phyloP scores from a whole-genome alignment of 257 asterid species.

The Hygrophila difformis region DNA sequence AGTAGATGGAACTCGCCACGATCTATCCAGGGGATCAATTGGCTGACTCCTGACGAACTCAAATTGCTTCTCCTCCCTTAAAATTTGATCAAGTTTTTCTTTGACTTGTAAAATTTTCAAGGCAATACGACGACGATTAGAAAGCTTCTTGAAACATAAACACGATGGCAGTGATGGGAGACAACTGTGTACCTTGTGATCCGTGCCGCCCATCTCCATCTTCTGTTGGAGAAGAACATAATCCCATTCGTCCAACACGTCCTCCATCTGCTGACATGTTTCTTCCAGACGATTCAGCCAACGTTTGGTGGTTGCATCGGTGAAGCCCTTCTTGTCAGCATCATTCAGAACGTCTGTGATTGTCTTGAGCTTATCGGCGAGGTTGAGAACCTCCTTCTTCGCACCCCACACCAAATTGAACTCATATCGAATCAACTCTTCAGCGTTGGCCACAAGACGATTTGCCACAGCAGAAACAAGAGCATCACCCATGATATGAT shows the following conservation, averaged over 20 bases:
- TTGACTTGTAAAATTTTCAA: slow-evolving; percentile 14
- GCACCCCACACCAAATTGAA: slow-evolving; percentile 12
- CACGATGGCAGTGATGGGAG: slow-evolving; percentile 6
- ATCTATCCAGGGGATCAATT: background rate
- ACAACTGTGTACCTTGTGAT: background rate
- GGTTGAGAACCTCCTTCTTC: background rate
- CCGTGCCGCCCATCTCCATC: background rate
- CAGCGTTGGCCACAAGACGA: background rate
- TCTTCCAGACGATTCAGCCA: slow-evolving; percentile 14
- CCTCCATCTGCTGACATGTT: slow-evolving; percentile 10
- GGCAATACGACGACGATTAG: slow-evolving; percentile 13
- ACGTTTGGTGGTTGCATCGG: background rate
- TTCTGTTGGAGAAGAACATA: slow-evolving; percentile 6
- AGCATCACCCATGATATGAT: no score
- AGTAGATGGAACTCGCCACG: slow-evolving; percentile 12
- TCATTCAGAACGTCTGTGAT: slow-evolving; percentile 2
- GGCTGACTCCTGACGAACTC: slow-evolving; percentile 1
- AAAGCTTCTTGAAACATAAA: slow-evolving; percentile 12
- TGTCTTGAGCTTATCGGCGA: background rate
- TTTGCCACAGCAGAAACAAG: no score
- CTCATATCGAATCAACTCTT: slow-evolving; percentile 1
- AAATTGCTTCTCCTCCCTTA: slow-evolving; percentile 9
- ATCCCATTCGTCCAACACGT: slow-evolving; percentile 17
- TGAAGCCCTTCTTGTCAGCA: slow-evolving; percentile 5
- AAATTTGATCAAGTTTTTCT: slow-evolving; percentile 9